phyloP scores from a whole-genome alignment of 176 grass and related monocot species.

The Coix lacrymajobi region DNA sequence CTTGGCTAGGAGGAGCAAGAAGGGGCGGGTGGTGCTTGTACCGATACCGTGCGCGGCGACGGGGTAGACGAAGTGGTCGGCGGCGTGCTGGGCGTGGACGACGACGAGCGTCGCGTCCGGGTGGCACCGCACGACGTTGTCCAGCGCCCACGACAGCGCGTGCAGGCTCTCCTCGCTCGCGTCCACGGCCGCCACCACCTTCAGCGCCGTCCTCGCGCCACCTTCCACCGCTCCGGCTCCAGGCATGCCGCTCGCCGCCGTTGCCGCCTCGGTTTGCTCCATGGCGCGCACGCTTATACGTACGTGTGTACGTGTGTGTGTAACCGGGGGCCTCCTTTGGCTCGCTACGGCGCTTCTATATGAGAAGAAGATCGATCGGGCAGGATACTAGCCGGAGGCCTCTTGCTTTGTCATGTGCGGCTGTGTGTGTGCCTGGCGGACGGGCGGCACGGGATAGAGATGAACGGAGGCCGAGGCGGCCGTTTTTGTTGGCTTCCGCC shows the following conservation, averaged over 20 bases:
- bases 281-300: background rate
- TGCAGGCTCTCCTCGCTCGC: conserved; percentile 76
- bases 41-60: conserved; percentile 51
- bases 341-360: background rate
- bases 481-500: background rate
- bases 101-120: conserved; percentile 41
- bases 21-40: background rate
- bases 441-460: conserved; percentile 1
- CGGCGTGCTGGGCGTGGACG: conserved; percentile 56
- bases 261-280: conserved; percentile 6
- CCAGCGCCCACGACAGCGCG: conserved; percentile 69
- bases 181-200: conserved; percentile 67
- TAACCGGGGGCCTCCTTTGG: background rate
- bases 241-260: background rate
- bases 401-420: background rate
- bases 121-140: conserved; percentile 38
- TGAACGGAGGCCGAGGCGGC: background rate
- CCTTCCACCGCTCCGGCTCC: background rate
- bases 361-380: background rate
- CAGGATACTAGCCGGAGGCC: too few species aligned
- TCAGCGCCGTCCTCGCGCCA: conserved; percentile 16
- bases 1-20: background rate
- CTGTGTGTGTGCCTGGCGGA: background rate
- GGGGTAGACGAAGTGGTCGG: conserved; percentile 57
- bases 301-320: background rate